Base-by-base conservation (phyloP, 768 basidiomycete species). In the Dictyophora rubrovolvata region DNA sequence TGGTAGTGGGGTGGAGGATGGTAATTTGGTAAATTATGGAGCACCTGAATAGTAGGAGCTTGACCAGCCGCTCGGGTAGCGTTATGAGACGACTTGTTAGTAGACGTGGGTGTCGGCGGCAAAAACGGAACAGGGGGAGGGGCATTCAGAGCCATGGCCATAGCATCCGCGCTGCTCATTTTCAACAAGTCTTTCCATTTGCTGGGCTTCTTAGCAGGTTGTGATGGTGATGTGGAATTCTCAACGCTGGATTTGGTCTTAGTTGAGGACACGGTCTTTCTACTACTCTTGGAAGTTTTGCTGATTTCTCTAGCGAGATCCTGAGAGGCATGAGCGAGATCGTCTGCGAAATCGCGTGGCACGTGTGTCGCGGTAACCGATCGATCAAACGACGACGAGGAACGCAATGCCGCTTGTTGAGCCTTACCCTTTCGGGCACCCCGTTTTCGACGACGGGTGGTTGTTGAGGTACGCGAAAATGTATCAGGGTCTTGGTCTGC, bases 341-440 rank as follows among this genome's bases (percentile, higher is more conserved):
- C 85, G 79, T 78, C 60, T 89, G 73, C 5, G 82, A 83, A 56
- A 79, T 77, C 60, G 86, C 84, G 28, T 18, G 22, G n/a, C 4
- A 35, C 49, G 60, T n/a, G 28, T 56, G 54, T 12, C 56, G 57
- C 1, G 58, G 58, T 14, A 50, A 49, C 20, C 54, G 70, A 69
- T 4, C 42, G 42, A 42, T 42, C 42, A 42, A 42, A 42, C n/a
- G 42, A 42, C 5, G 72, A 67, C n/a, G 68, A 59, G 12, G 57
- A 51, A n/a, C 72, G 59, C 9, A 72, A 67, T n/a, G 71, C 64
- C 17, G 69, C 68, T 12, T 69, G 69, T 1, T 65, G 61, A 65
- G 86, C 80, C 72, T 87, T 89, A 66, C 86, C 87, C 73, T 90
- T 93, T 55, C 93, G 79, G 1, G 85, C 82, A 46, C 93, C 92